Evolutionary conservation across 495 filamentous ascomycete genomes (phyloP).

Genomic region (Aspergillus campestris): DNA sequence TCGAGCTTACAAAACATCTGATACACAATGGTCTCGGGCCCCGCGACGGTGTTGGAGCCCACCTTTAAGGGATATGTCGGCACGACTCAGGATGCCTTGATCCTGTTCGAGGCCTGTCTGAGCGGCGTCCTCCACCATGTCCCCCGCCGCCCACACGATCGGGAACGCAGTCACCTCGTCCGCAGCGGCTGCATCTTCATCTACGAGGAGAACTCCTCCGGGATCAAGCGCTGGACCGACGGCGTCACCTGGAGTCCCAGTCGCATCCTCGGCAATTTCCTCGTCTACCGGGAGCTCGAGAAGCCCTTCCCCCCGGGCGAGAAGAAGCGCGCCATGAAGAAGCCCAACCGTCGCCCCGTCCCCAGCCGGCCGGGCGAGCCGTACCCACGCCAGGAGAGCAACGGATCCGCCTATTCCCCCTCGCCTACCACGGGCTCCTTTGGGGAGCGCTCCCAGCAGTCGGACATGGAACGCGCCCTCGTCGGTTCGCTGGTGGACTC

Average conservation of each 20-base stretch:
- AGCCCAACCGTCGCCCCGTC: slow-evolving; percentile 39
- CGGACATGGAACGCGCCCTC: slow-evolving; percentile 55
- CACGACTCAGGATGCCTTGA: slow-evolving; percentile 65
- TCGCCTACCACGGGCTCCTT: slow-evolving; percentile 29
- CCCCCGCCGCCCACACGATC: slow-evolving; percentile 75
- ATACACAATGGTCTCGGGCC: slow-evolving; percentile 38
- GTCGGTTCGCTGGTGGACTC: slow-evolving; percentile 80
- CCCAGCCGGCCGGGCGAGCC: slow-evolving; percentile 42
- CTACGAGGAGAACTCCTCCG: slow-evolving; percentile 80
- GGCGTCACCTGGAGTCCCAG: slow-evolving; percentile 85
- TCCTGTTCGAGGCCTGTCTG: slow-evolving; percentile 69
- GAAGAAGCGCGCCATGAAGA: slow-evolving; percentile 81
- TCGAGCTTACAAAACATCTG: slow-evolving; percentile 13
- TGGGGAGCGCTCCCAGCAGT: slow-evolving; percentile 33
- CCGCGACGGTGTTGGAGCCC: slow-evolving; percentile 40
- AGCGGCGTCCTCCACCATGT: slow-evolving; percentile 61
- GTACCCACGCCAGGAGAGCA: slow-evolving; percentile 42
- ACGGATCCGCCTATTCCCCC: slow-evolving; percentile 35
- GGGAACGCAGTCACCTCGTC: slow-evolving; percentile 65
- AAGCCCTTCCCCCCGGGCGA: slow-evolving; percentile 77
- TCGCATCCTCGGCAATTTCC: slow-evolving; percentile 78
- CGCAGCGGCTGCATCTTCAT: slow-evolving; percentile 80
- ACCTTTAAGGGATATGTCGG: slow-evolving; percentile 61
- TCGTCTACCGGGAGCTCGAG: slow-evolving; percentile 82
- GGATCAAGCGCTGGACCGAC: slow-evolving; percentile 93